Percentiles rank a stretch among this genome's conserved stretches.
Evolutionary conservation across 371 early-diverging fungal genomes (phyloP).

Genomic region (Catenaria anguillulae): DNA sequence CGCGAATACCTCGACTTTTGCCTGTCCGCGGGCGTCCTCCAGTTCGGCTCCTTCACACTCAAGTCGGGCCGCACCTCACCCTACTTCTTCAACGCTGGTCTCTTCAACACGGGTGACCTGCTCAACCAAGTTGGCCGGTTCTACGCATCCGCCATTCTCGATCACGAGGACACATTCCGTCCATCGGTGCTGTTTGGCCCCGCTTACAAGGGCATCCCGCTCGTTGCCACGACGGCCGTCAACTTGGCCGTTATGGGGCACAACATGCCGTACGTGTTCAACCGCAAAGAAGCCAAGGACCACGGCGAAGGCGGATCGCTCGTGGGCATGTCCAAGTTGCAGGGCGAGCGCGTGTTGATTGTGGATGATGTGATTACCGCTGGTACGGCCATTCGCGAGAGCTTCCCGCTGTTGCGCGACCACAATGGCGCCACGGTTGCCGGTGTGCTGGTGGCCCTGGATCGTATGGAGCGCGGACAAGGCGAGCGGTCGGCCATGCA

Average conservation of each 20-base stretch:
- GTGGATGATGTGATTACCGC: slow-evolving; percentile 97
- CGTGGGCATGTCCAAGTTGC: slow-evolving; percentile 62
- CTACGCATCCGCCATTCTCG: slow-evolving; percentile 73
- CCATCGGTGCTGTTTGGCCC: slow-evolving; percentile 75
- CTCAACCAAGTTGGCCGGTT: slow-evolving; percentile 65
- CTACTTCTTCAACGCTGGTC: slow-evolving; percentile 94
- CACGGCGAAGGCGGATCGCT: slow-evolving; percentile 94
- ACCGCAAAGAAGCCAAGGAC: slow-evolving; percentile 96
- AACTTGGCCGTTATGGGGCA: slow-evolving; percentile 41
- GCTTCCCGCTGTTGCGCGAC: slow-evolving; percentile 55
- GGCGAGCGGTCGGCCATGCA: slow-evolving; percentile 72
- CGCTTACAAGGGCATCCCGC: slow-evolving; percentile 96
- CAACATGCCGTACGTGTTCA: slow-evolving; percentile 75
- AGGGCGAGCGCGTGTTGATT: slow-evolving; percentile 54
- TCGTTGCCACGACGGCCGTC: slow-evolving; percentile 68
- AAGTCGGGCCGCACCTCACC: slow-evolving; percentile 88
- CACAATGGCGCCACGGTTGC: slow-evolving; percentile 41
- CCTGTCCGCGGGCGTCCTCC: slow-evolving; percentile 60
- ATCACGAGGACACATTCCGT: slow-evolving; percentile 16
- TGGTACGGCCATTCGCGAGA: slow-evolving; percentile 91
- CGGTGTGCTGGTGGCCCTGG: slow-evolving; percentile 83
- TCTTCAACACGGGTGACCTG: slow-evolving; percentile 78
- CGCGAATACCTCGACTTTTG: slow-evolving; percentile 86
- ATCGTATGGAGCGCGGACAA: slow-evolving; percentile 73
- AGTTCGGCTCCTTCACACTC: slow-evolving; percentile 79